phyloP scores from a whole-genome alignment of 257 asterid genomes.

The Plantago major region DNA sequence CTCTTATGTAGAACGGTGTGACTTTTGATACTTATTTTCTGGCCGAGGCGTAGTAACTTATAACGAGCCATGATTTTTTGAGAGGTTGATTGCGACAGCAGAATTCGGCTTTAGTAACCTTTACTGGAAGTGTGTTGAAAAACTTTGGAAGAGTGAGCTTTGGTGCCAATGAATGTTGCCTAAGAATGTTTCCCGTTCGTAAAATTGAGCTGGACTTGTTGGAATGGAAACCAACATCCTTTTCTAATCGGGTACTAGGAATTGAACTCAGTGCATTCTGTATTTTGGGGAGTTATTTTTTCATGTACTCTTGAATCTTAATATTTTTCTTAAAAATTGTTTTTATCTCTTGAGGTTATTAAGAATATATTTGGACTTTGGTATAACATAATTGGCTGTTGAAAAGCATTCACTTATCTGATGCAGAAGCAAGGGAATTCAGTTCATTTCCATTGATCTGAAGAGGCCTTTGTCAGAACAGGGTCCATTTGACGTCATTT shows the following conservation, averaged over 20 bases:
- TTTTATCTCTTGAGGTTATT: not conserved
- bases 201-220: too few species aligned
- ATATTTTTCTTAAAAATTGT: not conserved
- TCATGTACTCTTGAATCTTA: too few species aligned
- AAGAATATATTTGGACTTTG: slow-evolving; percentile 4
- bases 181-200: too few species aligned
- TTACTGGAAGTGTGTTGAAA: too few species aligned
- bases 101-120: too few species aligned
- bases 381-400: slow-evolving; percentile 16
- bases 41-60: not conserved
- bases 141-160: too few species aligned
- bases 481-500: slow-evolving; percentile 81
- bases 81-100: too few species aligned
- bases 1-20: not conserved
- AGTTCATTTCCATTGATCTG: slow-evolving; percentile 68
- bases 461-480: slow-evolving; percentile 77
- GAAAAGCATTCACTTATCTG: slow-evolving; percentile 13
- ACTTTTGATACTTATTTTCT: not conserved
- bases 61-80: not conserved
- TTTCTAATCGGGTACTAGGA: too few species aligned
- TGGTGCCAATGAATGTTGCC: too few species aligned
- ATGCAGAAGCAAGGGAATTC: slow-evolving; percentile 81
- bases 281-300: too few species aligned
- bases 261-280: too few species aligned
- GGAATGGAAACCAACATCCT: too few species aligned